A percentile compares a stretch with the other conserved stretches of the same genome.
Evolutionary conservation across 805 yeast genomes (phyloP).

Genomic region (Candida railenensis): DNA sequence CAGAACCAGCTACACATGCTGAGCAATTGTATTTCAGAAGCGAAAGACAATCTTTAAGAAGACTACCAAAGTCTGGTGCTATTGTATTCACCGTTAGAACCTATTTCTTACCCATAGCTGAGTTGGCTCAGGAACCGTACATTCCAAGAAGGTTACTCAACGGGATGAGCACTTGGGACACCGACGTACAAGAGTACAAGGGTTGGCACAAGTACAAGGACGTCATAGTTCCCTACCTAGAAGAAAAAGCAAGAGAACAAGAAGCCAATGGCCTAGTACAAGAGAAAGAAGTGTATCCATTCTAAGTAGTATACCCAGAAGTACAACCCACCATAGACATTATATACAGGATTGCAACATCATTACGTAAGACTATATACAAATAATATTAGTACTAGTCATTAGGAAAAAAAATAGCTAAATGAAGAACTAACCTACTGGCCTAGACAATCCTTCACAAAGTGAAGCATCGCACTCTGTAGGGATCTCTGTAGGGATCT

Average conservation of each 20-base stretch:
- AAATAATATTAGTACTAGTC: too few relatives aligned
- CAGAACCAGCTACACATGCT: slow-evolving; percentile 46
- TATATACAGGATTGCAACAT: neutral
- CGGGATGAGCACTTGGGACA: slow-evolving; percentile 60
- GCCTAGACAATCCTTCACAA: too few relatives aligned
- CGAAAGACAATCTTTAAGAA: slow-evolving; percentile 62
- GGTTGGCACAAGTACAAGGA: slow-evolving; percentile 56
- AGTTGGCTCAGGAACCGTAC: slow-evolving; percentile 57
- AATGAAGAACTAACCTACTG: too few relatives aligned
- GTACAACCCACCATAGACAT: too few relatives aligned
- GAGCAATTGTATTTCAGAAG: slow-evolving; percentile 55
- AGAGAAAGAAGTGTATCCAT: slow-evolving; percentile 46
- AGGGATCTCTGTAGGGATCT: too few relatives aligned
- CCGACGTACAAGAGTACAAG: slow-evolving; percentile 59
- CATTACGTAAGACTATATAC: too few relatives aligned
- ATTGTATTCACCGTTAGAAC: slow-evolving; percentile 62
- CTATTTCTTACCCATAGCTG: slow-evolving; percentile 54
- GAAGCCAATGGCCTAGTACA: slow-evolving; percentile 40
- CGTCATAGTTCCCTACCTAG: slow-evolving; percentile 54
- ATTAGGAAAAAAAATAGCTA: neutral
- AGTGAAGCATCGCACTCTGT: too few relatives aligned
- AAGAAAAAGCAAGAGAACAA: slow-evolving; percentile 47
- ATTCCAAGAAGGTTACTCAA: slow-evolving; percentile 59
- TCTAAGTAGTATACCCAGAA: slow-evolving; percentile 15
- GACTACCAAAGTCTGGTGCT: slow-evolving; percentile 60